Base-by-base conservation (phyloP, 2,329 filamentous ascomycete species). In the Diplocarpon rosae region DNA sequence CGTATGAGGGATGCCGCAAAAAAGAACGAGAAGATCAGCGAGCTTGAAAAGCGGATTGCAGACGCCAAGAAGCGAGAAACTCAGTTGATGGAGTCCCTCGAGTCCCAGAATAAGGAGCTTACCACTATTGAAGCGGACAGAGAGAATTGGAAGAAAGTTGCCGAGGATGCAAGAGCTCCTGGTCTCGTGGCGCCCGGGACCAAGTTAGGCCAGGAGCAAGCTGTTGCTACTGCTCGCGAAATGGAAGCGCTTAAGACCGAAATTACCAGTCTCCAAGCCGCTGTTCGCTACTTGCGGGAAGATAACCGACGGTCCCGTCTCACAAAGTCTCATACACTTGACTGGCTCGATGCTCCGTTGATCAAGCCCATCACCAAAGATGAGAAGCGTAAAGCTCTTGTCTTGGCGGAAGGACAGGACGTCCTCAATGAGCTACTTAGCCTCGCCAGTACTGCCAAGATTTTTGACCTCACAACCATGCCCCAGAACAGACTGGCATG, bases 1-100 rank as follows among this genome's bases (percentile, higher is more conserved):
- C 75, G 86, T 46, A 89, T 92, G 80, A 79, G 81, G 46, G 88
- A 93, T 59, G 85, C 85, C 5, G 78, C 80, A 52, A 79, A 83
- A 60, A 89, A 90, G 64, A 78, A 84, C 12, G 76, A 79, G 40
- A 73, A 73, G 42, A 84, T 87, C 53, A 69, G 69, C 15, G 76
- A 78, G 43, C 69, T 87, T 11, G 82, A 86, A 62, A 65, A 65
- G 29, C 67, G 72, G 55, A 69, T 84, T 17, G 70, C 72, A 39
- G 66, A 70, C 14, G 69, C 74, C 20, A 69, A 72, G 50, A 63
- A 69, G 46, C 66, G 70, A 33, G 68, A 72, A 20, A 61, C 64
- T 7, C 68, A 70, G 41, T 70, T 84, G 46, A 71, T 72, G 53
- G 77, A 82, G 49, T 76, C 78, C 40, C 72, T 85, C 39, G 73